These are phyloP conservation scores for Penicillium olsonii DNA, from an alignment of 2,329 filamentous ascomycete species.

Conservation along the genomic window DNA sequence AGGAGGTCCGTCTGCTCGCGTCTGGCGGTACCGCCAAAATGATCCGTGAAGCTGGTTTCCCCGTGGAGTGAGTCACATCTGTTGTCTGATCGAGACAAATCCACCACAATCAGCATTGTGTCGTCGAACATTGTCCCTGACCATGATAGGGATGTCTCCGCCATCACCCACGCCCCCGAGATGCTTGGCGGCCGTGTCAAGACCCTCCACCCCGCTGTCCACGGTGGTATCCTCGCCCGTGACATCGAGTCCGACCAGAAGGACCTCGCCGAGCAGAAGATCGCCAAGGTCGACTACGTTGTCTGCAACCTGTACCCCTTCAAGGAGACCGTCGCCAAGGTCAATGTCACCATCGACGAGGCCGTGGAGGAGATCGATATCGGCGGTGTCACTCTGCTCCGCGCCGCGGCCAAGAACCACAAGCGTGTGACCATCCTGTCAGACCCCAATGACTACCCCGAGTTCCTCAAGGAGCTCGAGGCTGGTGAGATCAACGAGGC, in stretches of 20 bases:
- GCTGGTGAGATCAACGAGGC: slow-evolving; percentile 80
- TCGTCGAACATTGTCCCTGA: slow-evolving; percentile 1
- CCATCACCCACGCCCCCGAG: slow-evolving; percentile 94
- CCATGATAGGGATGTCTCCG: slow-evolving; percentile 78
- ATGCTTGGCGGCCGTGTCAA: slow-evolving; percentile 93
- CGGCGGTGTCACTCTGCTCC: slow-evolving; percentile 92
- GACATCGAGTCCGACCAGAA: slow-evolving; percentile 95
- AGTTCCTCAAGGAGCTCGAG: slow-evolving; percentile 89
- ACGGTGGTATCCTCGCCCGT: slow-evolving; percentile 82
- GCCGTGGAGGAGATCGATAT: slow-evolving; percentile 99
- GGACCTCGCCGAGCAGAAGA: slow-evolving; percentile 92
- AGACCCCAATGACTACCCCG: slow-evolving; percentile 89
- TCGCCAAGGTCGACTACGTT: slow-evolving; percentile 91
- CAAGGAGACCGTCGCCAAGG: slow-evolving; percentile 96
- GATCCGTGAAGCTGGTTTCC: slow-evolving; percentile 94
- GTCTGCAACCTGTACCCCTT: slow-evolving; percentile 99
- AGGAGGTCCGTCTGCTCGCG: slow-evolving; percentile 88
- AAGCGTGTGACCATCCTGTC: slow-evolving; percentile 91
- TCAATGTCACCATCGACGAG: slow-evolving; percentile 94
- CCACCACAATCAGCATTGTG: background rate
- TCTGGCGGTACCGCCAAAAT: slow-evolving; percentile 94
- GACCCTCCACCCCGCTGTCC: slow-evolving; percentile 93
- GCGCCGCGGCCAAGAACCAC: slow-evolving; percentile 98
- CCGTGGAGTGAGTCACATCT: slow-evolving; percentile 73
- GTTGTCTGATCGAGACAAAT: background rate